These are phyloP conservation scores for Neofusicoccum parvum DNA, from an alignment of 2,329 filamentous ascomycete genomes.

Conservation along the genomic window DNA sequence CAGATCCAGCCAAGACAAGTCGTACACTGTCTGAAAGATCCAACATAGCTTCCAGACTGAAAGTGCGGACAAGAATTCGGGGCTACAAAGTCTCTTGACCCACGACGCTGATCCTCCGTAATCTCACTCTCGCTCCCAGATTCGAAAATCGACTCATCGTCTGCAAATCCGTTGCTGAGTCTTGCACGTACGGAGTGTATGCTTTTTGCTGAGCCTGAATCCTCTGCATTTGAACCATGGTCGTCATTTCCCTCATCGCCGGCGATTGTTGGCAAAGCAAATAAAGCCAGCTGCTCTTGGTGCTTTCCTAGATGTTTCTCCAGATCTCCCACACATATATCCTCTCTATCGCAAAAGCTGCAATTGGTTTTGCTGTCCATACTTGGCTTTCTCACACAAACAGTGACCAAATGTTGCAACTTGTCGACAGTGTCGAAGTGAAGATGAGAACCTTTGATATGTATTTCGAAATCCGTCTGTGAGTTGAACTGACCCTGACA, in stretches of 20 bases:
- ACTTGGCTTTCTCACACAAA: background rate
- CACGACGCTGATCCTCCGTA: no score
- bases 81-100: no score
- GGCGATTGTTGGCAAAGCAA: background rate
- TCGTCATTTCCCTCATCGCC: background rate
- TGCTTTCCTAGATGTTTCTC: background rate
- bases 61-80: no score
- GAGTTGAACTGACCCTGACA: background rate
- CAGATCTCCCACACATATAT: background rate
- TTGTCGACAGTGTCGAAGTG: background rate
- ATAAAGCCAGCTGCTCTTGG: slow-evolving; percentile 8
- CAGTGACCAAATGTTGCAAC: background rate
- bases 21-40: no score
- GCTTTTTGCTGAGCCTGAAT: background rate
- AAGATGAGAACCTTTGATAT: background rate
- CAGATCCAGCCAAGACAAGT: no score
- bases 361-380: background rate
- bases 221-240: background rate
- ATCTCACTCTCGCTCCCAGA: no score
- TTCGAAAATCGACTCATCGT: no score
- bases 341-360: background rate
- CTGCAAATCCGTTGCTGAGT: no score
- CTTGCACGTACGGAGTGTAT: no score
- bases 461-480: background rate
- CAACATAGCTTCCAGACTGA: no score